Conservation (phyloP, 2,329 filamentous ascomycete genomes). For the Hymenoscyphus linearis region DNA sequence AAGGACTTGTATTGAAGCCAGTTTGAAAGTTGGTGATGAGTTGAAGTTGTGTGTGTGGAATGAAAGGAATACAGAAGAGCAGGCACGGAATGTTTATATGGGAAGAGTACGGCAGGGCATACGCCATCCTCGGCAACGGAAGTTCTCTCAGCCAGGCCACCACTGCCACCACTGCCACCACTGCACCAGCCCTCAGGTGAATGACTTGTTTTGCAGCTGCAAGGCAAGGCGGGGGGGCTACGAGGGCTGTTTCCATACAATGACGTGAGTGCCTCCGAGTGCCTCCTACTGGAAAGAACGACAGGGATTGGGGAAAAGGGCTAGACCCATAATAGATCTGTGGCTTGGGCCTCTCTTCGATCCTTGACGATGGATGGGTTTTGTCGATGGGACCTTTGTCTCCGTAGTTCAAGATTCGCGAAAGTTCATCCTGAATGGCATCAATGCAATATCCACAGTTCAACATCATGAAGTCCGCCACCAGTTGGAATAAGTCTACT, state of each 20-base stretch:
- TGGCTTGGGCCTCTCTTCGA: neutral
- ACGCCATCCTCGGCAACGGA: neutral
- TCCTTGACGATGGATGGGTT: neutral
- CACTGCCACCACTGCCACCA: too few relatives aligned
- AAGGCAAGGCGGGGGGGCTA: conserved; percentile 2
- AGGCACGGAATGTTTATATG: conserved; percentile 7
- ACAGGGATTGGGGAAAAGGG: neutral
- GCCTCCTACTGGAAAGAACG: too few relatives aligned
- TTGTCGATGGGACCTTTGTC: neutral
- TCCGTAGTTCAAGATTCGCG: neutral
- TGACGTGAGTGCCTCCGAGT: neutral
- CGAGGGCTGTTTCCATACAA: neutral
- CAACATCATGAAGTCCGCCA: neutral
- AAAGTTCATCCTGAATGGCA: neutral
- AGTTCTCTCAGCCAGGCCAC: neutral
- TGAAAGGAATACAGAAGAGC: conserved; percentile 2
- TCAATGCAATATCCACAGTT: neutral
- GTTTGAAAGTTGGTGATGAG: conserved; percentile 14
- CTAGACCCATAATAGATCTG: neutral
- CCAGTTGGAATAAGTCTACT: neutral
- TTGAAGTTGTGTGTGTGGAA: conserved; percentile 1
- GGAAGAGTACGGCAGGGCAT: neutral
- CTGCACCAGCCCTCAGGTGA: conserved; percentile 1
- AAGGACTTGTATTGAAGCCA: conserved; percentile 26
- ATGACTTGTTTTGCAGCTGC: conserved; percentile 7